Conservation (phyloP, 108 stramenopile genomes). For the Nannochloropsis granulata region DNA sequence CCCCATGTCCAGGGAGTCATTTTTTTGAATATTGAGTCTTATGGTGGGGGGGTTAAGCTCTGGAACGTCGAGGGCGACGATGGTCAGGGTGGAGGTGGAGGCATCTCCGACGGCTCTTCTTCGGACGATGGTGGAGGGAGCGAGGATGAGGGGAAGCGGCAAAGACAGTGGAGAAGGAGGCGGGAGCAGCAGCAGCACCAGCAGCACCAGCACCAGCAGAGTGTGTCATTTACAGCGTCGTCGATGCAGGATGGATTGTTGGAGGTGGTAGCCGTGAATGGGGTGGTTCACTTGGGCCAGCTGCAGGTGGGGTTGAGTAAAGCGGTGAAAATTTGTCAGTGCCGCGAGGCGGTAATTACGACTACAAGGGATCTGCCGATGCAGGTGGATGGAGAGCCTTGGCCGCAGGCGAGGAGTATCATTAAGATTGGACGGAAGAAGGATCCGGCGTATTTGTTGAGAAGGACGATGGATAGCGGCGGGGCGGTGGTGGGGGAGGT, state of each 20-base stretch:
- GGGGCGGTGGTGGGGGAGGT: neutral
- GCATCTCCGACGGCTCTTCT: neutral
- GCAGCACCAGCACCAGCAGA: neutral
- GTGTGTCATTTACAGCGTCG: neutral
- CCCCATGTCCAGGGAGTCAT: slow-evolving; percentile 2
- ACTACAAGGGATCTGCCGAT: slow-evolving; percentile 14
- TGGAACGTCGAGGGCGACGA: slow-evolving; percentile 14
- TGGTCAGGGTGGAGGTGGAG: neutral
- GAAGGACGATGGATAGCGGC: neutral
- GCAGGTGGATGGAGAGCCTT: slow-evolving; percentile 37
- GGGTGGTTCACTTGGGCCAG: slow-evolving; percentile 28
- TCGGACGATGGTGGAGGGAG: neutral
- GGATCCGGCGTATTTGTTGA: neutral
- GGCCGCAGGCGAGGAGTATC: slow-evolving; percentile 25
- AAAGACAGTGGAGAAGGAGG: neutral
- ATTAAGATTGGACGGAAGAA: slow-evolving; percentile 24
- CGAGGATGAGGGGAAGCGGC: neutral
- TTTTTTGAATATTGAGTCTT: slow-evolving; percentile 32
- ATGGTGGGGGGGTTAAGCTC: slow-evolving; percentile 22
- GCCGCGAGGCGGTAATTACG: slow-evolving; percentile 13
- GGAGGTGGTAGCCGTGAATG: slow-evolving; percentile 31
- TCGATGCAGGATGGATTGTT: slow-evolving; percentile 23
- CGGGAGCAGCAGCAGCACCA: neutral
- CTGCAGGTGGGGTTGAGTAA: slow-evolving; percentile 20
- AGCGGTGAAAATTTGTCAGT: slow-evolving; percentile 9